These are phyloP conservation scores for Murraya koenigii DNA, from an alignment of 345 rosid genomes.

Conservation along the genomic window DNA sequence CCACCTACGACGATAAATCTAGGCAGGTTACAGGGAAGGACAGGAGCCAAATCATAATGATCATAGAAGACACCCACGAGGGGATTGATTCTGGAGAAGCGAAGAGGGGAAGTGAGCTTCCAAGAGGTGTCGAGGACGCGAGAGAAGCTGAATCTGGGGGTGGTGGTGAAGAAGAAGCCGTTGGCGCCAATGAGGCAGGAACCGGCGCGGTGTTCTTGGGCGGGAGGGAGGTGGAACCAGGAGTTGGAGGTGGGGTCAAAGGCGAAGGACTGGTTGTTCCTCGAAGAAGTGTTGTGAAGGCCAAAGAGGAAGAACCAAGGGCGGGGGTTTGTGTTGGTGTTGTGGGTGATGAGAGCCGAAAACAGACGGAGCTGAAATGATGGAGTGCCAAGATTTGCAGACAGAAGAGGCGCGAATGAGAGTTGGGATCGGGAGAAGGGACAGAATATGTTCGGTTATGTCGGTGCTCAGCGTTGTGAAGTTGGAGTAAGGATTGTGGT, in stretches of 20 bases:
- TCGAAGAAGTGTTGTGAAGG: conserved; percentile 75
- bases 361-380: conserved; percentile 42
- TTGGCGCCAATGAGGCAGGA: conserved; percentile 46
- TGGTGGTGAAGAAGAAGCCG: conserved; percentile 71
- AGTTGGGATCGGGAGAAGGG: conserved; percentile 69
- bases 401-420: conserved; percentile 74
- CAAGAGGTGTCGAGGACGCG: conserved; percentile 49
- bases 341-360: conserved; percentile 14
- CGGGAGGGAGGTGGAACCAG: conserved; percentile 67
- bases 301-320: conserved; percentile 96
- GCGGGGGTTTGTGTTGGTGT: conserved; percentile 12
- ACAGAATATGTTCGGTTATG: conserved; percentile 55
- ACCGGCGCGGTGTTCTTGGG: conserved; percentile 7
- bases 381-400: conserved; percentile 60
- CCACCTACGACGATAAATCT: conserved; percentile 74
- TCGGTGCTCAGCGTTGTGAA: conserved; percentile 55
- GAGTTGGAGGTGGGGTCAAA: conserved; percentile 68
- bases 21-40: conserved; percentile 5
- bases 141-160: conserved; percentile 60
- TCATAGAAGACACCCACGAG: conserved; percentile 51
- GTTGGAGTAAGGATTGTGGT: conserved; percentile 27
- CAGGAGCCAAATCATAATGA: neutral
- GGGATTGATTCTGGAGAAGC: conserved; percentile 57
- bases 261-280: conserved; percentile 78
- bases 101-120: conserved; percentile 54